Base-by-base conservation (phyloP, 805 yeast species). In the Kodamaea jinghongensis region DNA sequence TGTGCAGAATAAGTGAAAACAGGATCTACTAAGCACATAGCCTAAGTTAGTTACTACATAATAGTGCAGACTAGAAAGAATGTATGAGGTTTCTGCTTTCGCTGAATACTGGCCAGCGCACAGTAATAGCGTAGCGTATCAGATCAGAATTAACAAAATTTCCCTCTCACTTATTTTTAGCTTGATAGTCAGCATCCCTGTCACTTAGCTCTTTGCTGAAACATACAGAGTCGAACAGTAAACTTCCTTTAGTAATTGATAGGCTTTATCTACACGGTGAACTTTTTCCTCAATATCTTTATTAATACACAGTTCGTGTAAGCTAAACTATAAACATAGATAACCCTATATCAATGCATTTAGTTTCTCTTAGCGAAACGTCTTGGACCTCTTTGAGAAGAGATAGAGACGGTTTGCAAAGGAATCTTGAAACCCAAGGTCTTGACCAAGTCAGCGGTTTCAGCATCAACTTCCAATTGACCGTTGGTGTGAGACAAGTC, bases 401-500 rank as follows among this genome's bases (percentile, higher is more conserved):
- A 84, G 65, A 88, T 86, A 61, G 86, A 75, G 68, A 83, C 81
- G 65, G 89, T 89, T 67, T 82, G 81, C 66, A 86, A 72, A 71
- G 96, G 95, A 64, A 88, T 73, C 64, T 65, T 65, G 83, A 86
- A 83, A 68, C 98, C 98, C 67, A 91, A 81, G 60, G 91, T 68
- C 79, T 89, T 87, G 67, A 91, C 89, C 75, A 91, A 81, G 68
- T 86, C 93, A 68, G 88, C 88, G 65, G 98, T 91, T 78, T 89
- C 96, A 70, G 86, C 78, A 75, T 91, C 99, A 70, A 91, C 95
- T 78, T 87, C 90, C 73, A 93, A 86, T 69, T 86, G 93, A 71
- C 89, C 89, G 77, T 89, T 88, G 71, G 93, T 83, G 84, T 86
- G 87, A 60, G 95, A 82, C 70, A 93, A 85, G 79, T 93, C 98